phyloP scores from a whole-genome alignment of 805 yeast species.

The Nakazawaea pomicola region DNA sequence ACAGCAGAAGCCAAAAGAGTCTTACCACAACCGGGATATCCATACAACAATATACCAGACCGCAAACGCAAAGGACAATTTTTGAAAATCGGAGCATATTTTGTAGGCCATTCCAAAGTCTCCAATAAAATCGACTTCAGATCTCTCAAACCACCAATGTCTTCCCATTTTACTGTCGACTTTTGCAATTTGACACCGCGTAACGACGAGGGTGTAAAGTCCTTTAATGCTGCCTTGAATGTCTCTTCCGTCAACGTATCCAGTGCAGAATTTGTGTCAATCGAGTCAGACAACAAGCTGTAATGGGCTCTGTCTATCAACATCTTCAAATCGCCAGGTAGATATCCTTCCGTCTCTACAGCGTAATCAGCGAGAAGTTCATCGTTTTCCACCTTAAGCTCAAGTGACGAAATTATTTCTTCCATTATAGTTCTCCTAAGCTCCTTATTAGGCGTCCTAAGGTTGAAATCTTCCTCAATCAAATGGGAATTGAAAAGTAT shows the following conservation, averaged over 20 bases:
- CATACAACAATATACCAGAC: slow-evolving; percentile 86
- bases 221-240: slow-evolving; percentile 55
- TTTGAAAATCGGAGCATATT: slow-evolving; percentile 90
- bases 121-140: slow-evolving; percentile 77
- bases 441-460: slow-evolving; percentile 66
- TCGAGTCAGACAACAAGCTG: slow-evolving; percentile 28
- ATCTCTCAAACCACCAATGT: slow-evolving; percentile 80
- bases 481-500: slow-evolving; percentile 62
- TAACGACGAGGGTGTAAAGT: slow-evolving; percentile 73
- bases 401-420: slow-evolving; percentile 18
- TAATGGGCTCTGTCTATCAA: slow-evolving; percentile 67
- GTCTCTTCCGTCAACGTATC: slow-evolving; percentile 24
- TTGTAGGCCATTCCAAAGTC: slow-evolving; percentile 96
- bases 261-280: background rate
- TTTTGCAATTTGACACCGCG: slow-evolving; percentile 85
- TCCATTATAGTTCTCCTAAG: slow-evolving; percentile 46
- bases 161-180: slow-evolving; percentile 71
- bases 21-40: slow-evolving; percentile 98
- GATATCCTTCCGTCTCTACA: slow-evolving; percentile 81
- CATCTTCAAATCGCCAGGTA: slow-evolving; percentile 74
- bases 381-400: slow-evolving; percentile 28
- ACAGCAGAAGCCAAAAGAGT: slow-evolving; percentile 90
- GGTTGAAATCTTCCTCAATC: slow-evolving; percentile 53
- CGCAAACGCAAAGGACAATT: slow-evolving; percentile 82
- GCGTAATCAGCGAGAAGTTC: slow-evolving; percentile 49